These are phyloP conservation scores for Lagenaria siceraria DNA, from an alignment of 306 rosid species.

Conservation along the genomic window DNA sequence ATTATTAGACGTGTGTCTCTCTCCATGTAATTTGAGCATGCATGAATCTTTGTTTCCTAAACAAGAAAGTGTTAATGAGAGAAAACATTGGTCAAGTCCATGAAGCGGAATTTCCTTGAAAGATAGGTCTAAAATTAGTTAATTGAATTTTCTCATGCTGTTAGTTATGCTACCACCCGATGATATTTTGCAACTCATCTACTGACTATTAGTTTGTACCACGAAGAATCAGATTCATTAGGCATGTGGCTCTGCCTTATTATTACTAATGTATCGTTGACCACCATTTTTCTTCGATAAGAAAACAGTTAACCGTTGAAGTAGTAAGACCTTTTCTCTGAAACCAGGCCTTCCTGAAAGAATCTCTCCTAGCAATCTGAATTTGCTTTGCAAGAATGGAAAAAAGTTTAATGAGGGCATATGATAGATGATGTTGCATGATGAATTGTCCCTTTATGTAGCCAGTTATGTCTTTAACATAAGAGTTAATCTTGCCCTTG, in stretches of 20 bases:
- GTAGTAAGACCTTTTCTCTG: not conserved
- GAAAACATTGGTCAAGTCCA: not conserved
- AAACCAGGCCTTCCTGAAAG: not conserved
- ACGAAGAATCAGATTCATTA: not conserved
- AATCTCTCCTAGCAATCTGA: not conserved
- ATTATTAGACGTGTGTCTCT: not conserved
- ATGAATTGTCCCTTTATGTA: not conserved
- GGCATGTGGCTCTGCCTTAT: not conserved
- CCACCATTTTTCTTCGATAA: not conserved
- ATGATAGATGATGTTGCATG: not conserved
- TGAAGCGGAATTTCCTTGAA: not conserved
- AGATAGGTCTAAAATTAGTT: not conserved
- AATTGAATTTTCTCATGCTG: not conserved
- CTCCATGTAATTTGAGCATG: not conserved
- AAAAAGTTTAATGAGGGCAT: not conserved
- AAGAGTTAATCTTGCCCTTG: not conserved
- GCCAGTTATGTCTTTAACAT: not conserved
- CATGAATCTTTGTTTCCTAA: not conserved
- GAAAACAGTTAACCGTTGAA: not conserved
- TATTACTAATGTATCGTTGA: not conserved
- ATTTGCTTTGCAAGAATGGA: not conserved
- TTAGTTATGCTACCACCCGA: not conserved
- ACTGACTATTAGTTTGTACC: not conserved
- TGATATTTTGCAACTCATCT: not conserved
- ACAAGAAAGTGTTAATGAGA: not conserved